Evolutionary conservation across 139 green algal species (phyloP), one percentile per base, ranked within the genome.

Genomic region (Chlamydomonas sp.): DNA sequence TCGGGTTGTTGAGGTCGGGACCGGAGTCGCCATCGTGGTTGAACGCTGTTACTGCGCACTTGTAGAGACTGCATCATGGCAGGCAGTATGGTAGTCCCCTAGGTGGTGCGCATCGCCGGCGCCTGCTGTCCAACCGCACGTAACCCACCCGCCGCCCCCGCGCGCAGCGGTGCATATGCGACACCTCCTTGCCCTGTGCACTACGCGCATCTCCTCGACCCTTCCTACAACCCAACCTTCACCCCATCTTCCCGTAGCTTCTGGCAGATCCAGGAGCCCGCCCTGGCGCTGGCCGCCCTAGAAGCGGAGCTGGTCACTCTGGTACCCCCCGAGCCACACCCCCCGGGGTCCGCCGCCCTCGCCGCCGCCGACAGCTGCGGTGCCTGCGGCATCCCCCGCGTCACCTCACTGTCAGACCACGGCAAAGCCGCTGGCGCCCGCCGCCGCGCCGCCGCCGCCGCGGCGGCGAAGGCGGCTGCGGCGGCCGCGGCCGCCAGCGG

Each of bases 291-390:
- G 72, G 90, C 88, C 63, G 74, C 86, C 6, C 80, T 93, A 74
- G 90, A 93, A 79, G 73, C 63, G 17, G 90, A 93, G 83, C 87
- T 93, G 61, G 87, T 59, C 4, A 10, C n/a, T 57, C 63, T 91
- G 31, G 80, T 86, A 71, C 82, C 81, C 57, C 81, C 82, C 15
- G 61, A 72, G 18, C n/a, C 61, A 5, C 74, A 49, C 74, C 20
- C 74, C 49, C 9, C 17, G 9, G 20, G 3, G n/a, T 59, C 20
- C 71, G 71, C 71, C 20, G 71, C 71, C 20, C 7, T 20, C 31
- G 31, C 31, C 31, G 31, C 31, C 31, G 31, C 31, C 31, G 31
- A 49, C 31, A 49, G 31, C 31, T 49, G 31, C 31, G 31, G 4
- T n/a, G 59, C 59, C 63, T 18, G 59, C 67, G 15, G 49, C 18